phyloP scores from a whole-genome alignment of 192 early-diverging fungal species.

The Coemansia biformis region DNA sequence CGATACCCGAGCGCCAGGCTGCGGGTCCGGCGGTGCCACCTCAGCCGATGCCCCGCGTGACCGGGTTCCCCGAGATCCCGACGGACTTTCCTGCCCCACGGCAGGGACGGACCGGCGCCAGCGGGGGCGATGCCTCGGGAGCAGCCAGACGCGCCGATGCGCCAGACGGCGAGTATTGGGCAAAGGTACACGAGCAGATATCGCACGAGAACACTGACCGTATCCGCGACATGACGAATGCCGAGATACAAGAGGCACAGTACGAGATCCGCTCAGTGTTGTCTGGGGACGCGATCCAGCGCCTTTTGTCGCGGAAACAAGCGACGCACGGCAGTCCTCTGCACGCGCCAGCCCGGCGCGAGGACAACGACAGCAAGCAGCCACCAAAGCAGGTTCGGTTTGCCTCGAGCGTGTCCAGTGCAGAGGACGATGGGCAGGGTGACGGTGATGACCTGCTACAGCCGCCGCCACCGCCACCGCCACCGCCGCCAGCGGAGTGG shows the following conservation, averaged over 20 bases:
- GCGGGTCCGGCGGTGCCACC: slow-evolving; percentile 14
- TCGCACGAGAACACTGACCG: slow-evolving; percentile 52
- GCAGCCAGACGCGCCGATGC: no score
- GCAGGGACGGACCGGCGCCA: neutral
- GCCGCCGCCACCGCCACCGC: slow-evolving; percentile 12
- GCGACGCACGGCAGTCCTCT: neutral
- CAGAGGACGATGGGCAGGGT: slow-evolving; percentile 2
- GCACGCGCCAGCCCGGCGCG: neutral
- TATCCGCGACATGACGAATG: slow-evolving; percentile 65
- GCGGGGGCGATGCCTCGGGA: neutral
- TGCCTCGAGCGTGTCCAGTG: slow-evolving; percentile 11
- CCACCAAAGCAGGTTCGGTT: slow-evolving; percentile 27
- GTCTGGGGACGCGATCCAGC: slow-evolving; percentile 59
- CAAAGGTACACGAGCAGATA: slow-evolving; percentile 17
- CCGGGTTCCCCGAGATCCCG: slow-evolving; percentile 29
- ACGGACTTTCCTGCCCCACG: slow-evolving; percentile 5
- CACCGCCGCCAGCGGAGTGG: slow-evolving; percentile 41
- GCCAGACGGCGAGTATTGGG: slow-evolving; percentile 2
- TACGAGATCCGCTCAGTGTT: slow-evolving; percentile 61
- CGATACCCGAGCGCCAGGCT: slow-evolving; percentile 24
- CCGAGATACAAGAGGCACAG: slow-evolving; percentile 65
- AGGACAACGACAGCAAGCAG: neutral
- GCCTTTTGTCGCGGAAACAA: slow-evolving; percentile 49
- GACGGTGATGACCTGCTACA: no score
- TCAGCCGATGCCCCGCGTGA: slow-evolving; percentile 12